Evolutionary conservation across 768 basidiomycete species (phyloP), one percentile per base, ranked within the genome.

Genomic region (Termitomyces sp.): DNA sequence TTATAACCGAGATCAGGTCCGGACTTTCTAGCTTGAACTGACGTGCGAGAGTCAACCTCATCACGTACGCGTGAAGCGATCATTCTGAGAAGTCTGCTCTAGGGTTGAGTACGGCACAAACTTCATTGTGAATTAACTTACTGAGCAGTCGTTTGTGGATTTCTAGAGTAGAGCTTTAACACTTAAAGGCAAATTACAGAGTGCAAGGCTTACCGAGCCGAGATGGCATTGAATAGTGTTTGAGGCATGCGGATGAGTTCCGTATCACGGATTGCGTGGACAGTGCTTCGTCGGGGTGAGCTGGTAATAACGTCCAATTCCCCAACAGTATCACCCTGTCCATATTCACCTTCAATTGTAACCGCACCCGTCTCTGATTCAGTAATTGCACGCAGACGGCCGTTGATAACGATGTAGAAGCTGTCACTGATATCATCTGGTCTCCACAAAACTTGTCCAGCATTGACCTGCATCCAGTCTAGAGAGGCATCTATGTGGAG

Each of bases 371-470:
- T 80, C 30, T 89, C 86, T 26, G 83, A 84, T 67, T 98, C 95
- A 14, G 84, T 81, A 60, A 98, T 88, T 2, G 94, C 91, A 61
- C 97, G 86, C 18, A 99, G 76, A 65, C 97, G 94, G 51, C 97
- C 97, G 69, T 98, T 96, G 70, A 96, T 92, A 62, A 96, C 97
- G 60, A 99, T 97, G 71, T 97, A 98, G 73, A 98, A 98, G 66
- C 94, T 95, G 68, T 98, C 93, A 63, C 95, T 94, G 50, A 76
- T 77, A 61, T 98, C 97, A 35, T 89, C 86, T 35, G 95, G 89
- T 35, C 95, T 82, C 88, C 95, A 98, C 32, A 96, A 78, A 46
- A 97, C 93, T 72, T 98, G 95, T 2, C 97, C 93, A 1, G 95
- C 94, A 63, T 88, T 88, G 7, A 95, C 93, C 73, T 98, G 97